Evolutionary conservation across 164 flowering plant genomes (phyloP).

Genomic region (Vitis vinifera): ASM3070453v1 NC_081819.1:19994001-19994500

Average conservation of each 20-base stretch:
- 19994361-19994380: background rate
- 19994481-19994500: slow-evolving; percentile 17
- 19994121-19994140: slow-evolving; percentile 73
- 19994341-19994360: slow-evolving; percentile 41
- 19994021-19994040: slow-evolving; percentile 44
- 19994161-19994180: slow-evolving; percentile 78
- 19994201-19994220: slow-evolving; percentile 67
- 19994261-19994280: slow-evolving; percentile 71
- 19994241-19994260: slow-evolving; percentile 65
- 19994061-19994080: slow-evolving; percentile 42
- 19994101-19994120: slow-evolving; percentile 71
- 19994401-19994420: background rate
- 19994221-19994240: slow-evolving; percentile 66
- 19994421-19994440: background rate
- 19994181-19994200: slow-evolving; percentile 72
- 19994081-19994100: slow-evolving; percentile 60
- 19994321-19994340: slow-evolving; percentile 30
- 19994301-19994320: slow-evolving; percentile 41
- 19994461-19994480: slow-evolving; percentile 13
- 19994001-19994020: slow-evolving; percentile 32
- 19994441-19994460: slow-evolving; percentile 15
- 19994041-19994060: slow-evolving; percentile 16
- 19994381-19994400: background rate
- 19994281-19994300: slow-evolving; percentile 36
- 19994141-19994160: slow-evolving; percentile 78